Evolutionary conservation across 805 yeast species (phyloP).

Genomic region (Yarrowia porcina): DNA sequence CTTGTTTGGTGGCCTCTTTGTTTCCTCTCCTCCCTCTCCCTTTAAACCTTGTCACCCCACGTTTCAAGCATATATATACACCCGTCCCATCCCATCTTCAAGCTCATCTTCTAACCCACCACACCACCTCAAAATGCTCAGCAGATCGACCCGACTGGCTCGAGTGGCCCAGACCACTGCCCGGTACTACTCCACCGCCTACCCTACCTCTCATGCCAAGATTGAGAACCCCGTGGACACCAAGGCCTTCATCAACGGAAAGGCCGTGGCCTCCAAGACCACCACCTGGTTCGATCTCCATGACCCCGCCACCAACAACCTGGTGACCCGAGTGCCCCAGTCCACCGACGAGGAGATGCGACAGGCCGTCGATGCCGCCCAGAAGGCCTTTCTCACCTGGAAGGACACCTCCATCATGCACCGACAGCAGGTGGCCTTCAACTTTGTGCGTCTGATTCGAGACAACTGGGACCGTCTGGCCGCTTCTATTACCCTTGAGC

Average conservation of each 20-base stretch:
- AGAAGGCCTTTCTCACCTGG: constrained; percentile 59
- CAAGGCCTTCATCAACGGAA: constrained; percentile 44
- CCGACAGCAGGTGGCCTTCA: constrained; percentile 64
- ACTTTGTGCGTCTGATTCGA: constrained; percentile 60
- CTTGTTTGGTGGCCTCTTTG: background rate
- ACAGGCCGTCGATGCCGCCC: constrained; percentile 63
- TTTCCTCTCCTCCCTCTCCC: background rate
- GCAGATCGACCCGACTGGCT: constrained; percentile 17
- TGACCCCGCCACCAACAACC: constrained; percentile 71
- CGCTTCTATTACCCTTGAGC: constrained; percentile 60
- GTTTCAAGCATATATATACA: background rate
- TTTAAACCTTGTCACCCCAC: background rate
- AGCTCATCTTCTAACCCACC: background rate
- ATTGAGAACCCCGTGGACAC: constrained; percentile 38
- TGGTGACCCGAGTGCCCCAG: constrained; percentile 69
- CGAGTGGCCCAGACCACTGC: constrained; percentile 15
- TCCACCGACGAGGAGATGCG: constrained; percentile 62
- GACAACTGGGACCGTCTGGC: constrained; percentile 68
- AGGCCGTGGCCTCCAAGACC: constrained; percentile 50
- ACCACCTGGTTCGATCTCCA: constrained; percentile 62
- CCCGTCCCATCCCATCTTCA: background rate
- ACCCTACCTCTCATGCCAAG: constrained; percentile 35
- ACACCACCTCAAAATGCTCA: background rate
- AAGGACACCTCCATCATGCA: constrained; percentile 48
- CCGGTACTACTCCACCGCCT: constrained; percentile 18